Base-by-base conservation (phyloP, 768 basidiomycete genomes). In the Agrocybe chaxingu region DNA sequence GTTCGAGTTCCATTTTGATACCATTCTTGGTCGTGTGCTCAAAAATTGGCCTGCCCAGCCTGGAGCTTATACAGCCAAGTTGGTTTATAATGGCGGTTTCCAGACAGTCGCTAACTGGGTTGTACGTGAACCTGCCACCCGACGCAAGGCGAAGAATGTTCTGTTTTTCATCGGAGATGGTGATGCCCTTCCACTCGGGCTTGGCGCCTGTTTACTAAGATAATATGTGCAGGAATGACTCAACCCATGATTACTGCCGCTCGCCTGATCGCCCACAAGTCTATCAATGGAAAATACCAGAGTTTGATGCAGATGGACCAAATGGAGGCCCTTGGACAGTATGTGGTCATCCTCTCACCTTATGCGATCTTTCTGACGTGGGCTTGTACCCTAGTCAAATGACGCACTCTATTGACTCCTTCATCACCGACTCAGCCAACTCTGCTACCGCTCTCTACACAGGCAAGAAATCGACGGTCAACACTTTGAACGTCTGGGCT, bases 391-490 rank as follows among this genome's bases (percentile, higher is more conserved):
- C 11, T 36, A 73, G 73, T 43, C 74, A 76, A 66, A 76, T 76
- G 74, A 74, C 73, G 5, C 74, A 76, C 53, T 74, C 73, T 1
- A 65, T 76, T 13, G 74, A 76, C 51, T 74, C 74, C 1, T 72
- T 74, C 55, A 76, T 76, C 54, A 76, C 74, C 44, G 74, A 76
- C 58, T 76, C 74, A 4, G 74, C 74, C 2, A 76, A 76, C 61
- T 74, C 73, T 10, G 74, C 74, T 2, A 74, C 73, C 31, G 72
- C 74, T 16, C 62, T 76, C 18, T 76, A 73, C 51, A 72, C 71
- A 0, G 74, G 74, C 12, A 74, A 76, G 57, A 76, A 76, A 57
- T 68, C 69, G 6, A 64, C 67, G 6, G 74, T 74, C 39, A 71
- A 70, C 42, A 69, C 72, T 7, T 54, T 74, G 37, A 71, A 69